Base-by-base conservation (phyloP, 495 filamentous ascomycete genomes). In the Talaromyces ruber region DNA sequence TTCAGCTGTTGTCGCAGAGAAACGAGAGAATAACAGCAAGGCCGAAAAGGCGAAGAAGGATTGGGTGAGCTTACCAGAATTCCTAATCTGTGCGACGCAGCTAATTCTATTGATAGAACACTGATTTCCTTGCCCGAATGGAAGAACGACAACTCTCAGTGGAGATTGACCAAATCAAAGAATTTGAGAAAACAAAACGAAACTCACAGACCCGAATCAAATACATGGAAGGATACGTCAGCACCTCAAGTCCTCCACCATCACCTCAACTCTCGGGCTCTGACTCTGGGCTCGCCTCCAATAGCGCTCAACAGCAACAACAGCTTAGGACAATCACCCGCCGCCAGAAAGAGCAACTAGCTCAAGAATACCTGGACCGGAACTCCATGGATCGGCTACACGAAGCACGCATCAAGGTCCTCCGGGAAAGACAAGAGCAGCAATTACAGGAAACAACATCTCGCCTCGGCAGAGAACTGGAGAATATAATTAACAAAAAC, bases 211-310 rank as follows among this genome's bases (percentile, higher is more conserved):
- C 88, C 18, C 85, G 87, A 45, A 82, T 92, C 34, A 84, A 84
- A 66, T 82, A 92, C 62, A 91, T 92, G 89, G 88, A 91, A 69
- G 86, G 85, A 3, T 92, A 90, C 67, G 88, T 88, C 70, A 79
- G 82, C 62, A 86, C 82, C 55, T 74, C 81, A 3, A 81, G 78
- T 55, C 77, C 77, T 4, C 72, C 72, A 24, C 66, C 67, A 18
- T 74, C 72, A 5, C 70, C 74, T 47, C 39, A 24, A 16, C 34
- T 58, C 45, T 59, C 54, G 22, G 62, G 66, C 2, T 74, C 76
- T 6, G 64, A 68, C 32, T 67, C 68, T 7, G 68, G 63, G 18
- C 57, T 68, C 25, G 30, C 18, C 28, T 14, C 67, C 57, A 9
- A 32, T 68, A 14, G n/a, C 8, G 24, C 25, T 24, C 29, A 30